Evolutionary conservation across 2,329 filamentous ascomycete genomes (phyloP).

Genomic region (Penicillium sp.): DNA sequence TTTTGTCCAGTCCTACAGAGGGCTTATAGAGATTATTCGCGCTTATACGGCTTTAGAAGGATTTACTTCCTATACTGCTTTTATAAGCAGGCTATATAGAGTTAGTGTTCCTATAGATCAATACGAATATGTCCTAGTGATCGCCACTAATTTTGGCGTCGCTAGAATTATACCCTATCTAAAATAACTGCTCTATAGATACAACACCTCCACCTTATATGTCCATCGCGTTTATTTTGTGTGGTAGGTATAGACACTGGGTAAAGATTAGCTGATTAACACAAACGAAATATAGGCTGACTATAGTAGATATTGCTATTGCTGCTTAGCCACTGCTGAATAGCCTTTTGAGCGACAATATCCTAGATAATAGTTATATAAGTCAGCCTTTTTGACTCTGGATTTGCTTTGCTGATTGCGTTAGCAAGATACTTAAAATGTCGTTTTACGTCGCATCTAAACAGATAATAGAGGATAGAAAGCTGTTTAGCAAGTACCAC

Average conservation of each 20-base stretch:
- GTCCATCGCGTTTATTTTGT: slow-evolving; percentile 12
- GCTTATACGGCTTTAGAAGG: slow-evolving; percentile 2
- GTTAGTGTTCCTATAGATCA: slow-evolving; percentile 8
- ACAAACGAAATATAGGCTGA: neutral
- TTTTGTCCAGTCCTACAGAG: slow-evolving; percentile 11
- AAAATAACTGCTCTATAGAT: slow-evolving; percentile 13
- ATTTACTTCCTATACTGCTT: slow-evolving; percentile 3
- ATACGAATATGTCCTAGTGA: slow-evolving; percentile 11
- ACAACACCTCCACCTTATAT: slow-evolving; percentile 13
- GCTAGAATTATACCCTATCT: slow-evolving; percentile 10
- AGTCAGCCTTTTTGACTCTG: neutral
- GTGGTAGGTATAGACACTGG: slow-evolving; percentile 8
- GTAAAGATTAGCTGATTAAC: neutral
- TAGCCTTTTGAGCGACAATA: slow-evolving; percentile 6
- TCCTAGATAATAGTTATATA: slow-evolving; percentile 8
- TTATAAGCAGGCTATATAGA: slow-evolving; percentile 8
- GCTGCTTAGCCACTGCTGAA: slow-evolving; percentile 7
- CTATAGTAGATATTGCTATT: slow-evolving; percentile 6
- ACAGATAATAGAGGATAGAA: slow-evolving; percentile 6
- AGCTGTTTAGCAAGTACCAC: slow-evolving; percentile 5
- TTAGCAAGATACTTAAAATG: slow-evolving; percentile 7
- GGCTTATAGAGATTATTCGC: slow-evolving; percentile 6
- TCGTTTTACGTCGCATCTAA: slow-evolving; percentile 7
- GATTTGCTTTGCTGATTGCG: neutral
- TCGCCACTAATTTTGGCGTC: slow-evolving; percentile 13